Evolutionary conservation across 345 rosid genomes (phyloP), one percentile per base, ranked within the genome.

Genomic region (Eucalyptus curtisii): DNA sequence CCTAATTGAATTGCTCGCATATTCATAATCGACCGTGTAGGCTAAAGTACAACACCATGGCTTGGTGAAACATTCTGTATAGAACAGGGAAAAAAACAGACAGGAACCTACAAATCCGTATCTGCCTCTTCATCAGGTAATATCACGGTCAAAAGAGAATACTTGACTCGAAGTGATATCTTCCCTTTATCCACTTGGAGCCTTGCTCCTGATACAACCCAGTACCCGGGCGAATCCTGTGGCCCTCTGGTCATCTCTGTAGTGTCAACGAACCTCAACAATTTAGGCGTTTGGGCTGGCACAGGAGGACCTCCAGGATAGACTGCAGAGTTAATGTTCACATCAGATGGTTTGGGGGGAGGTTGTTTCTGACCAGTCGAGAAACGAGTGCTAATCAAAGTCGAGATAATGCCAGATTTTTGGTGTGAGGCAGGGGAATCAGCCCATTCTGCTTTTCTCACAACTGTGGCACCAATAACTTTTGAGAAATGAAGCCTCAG

Each of bases 211-310:
- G 94, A 92, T 12, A 91, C 94, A 76, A 90, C 92, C 95, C 95
- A 93, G 87, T 93, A 93, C 30, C 95, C 95, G 24, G 95, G 95
- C 22, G 92, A 86, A 76, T 93, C 92, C 87, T 92, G 92, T 7
- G 94, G 95, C 30, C 95, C 95, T 86, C 95, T 90, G 8, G 92
- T 91, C 92, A 93, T 92, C 91, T 93, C 95, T 10, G 95, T 91
- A 25, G 92, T 92, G 88, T 93, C 95, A 16, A 93, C 94, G 25
- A 92, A 90, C 88, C 90, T 92, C 50, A 92, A 88, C 88, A 93
- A 92, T 88, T 91, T 92, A 33, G 92, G 91, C 10, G 93, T 88
- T 88, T 91, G 95, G 55, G 90, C 88, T 13, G 95, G 94, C 53
- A 93, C 91, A 6, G 94, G 95, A 55, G 95, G 95, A 15, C 94